Conservation (phyloP, 2,329 filamentous ascomycete species). For the Dothidotthia symphoricarpi region DNA sequence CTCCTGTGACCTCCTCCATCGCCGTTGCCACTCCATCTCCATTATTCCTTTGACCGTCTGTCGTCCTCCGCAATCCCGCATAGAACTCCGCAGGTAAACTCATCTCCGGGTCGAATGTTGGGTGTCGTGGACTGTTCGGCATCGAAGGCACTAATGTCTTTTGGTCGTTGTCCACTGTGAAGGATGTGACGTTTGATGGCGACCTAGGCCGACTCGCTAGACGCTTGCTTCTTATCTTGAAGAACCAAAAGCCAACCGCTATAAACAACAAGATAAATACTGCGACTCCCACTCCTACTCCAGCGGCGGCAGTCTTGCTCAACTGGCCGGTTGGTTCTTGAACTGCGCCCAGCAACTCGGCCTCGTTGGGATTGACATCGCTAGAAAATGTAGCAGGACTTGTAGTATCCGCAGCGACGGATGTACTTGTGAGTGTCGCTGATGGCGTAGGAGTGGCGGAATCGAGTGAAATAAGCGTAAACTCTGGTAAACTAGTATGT, state of each 20-base stretch:
- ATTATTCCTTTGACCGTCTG: constrained; percentile 3
- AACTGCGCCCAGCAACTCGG: constrained; percentile 4
- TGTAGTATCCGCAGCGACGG: neutral
- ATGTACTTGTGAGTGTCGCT: constrained; percentile 1
- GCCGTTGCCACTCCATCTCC: constrained; percentile 1
- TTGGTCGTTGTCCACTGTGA: constrained; percentile 17
- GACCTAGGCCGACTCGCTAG: constrained; percentile 15
- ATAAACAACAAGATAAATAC: constrained; percentile 20
- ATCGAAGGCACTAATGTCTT: constrained; percentile 26
- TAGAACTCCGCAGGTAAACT: constrained; percentile 13
- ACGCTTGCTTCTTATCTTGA: constrained; percentile 13
- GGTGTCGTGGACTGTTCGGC: constrained; percentile 25
- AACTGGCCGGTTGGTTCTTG: constrained; percentile 18
- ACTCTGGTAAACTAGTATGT: constrained; percentile 8
- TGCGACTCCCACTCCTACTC: constrained; percentile 28
- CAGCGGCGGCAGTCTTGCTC: constrained; percentile 22
- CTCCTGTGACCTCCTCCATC: constrained; percentile 3
- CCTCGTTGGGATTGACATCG: constrained; percentile 15
- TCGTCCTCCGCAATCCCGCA: constrained; percentile 8
- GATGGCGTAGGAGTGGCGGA: constrained; percentile 10
- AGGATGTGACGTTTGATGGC: constrained; percentile 11
- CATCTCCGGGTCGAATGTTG: constrained; percentile 11
- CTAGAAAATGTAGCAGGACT: too few relatives aligned
- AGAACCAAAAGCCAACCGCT: constrained; percentile 25
- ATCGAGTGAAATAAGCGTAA: constrained; percentile 13